Evolutionary conservation across 805 yeast species (phyloP), one percentile per base, ranked within the genome.

Genomic region (Zygoascus bituminiphila): DNA sequence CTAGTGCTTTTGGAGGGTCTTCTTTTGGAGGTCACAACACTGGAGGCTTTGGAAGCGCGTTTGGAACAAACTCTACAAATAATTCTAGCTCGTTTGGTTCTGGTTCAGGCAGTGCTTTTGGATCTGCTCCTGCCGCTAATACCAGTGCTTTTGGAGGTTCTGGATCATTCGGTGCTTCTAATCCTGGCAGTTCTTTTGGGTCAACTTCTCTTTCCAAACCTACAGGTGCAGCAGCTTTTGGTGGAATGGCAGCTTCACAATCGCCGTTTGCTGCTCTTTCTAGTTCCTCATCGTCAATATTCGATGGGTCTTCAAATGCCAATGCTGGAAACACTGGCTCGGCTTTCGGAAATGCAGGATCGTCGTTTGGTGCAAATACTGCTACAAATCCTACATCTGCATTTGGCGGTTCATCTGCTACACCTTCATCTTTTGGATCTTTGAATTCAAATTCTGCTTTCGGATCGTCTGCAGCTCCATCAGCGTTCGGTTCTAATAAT

Each of bases 121-220:
- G 54, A 12, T 25, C 51, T 5, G 50, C 39, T 23, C 48, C 44
- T 26, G 54, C 52, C 6, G 17, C 51, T 5, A 29, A 6, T 29
- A 29, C 33, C 10, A 15, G 33, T 29, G 33, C 15, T 29, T 29
- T 29, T 29, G 15, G 40, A 40, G 7, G 23, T 23, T 17, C 36
- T n/a, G 3, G 60, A 2, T 58, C 65, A 1, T 57, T 60, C 44
- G 63, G 66, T 26, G 36, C 63, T 33, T 53, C 53, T 4, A 43
- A 43, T 12, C 53, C 56, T 5, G 49, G 45, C 45, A 39, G 48
- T 8, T 54, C 57, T 23, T 52, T 54, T 36, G 58, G 60, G 10
- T 17, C 54, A 25, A 36, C 52, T 24, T 25, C 53, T 20, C 46
- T 47, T 20, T 41, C 45, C 37, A 49, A 48, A 20, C 14, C 49